Percentiles rank a stretch among this genome's conserved stretches.
These are phyloP conservation scores for Spongispora temasekensis DNA, from an alignment of 1,284 basidiomycete genomes.

Conservation along the genomic window DNA sequence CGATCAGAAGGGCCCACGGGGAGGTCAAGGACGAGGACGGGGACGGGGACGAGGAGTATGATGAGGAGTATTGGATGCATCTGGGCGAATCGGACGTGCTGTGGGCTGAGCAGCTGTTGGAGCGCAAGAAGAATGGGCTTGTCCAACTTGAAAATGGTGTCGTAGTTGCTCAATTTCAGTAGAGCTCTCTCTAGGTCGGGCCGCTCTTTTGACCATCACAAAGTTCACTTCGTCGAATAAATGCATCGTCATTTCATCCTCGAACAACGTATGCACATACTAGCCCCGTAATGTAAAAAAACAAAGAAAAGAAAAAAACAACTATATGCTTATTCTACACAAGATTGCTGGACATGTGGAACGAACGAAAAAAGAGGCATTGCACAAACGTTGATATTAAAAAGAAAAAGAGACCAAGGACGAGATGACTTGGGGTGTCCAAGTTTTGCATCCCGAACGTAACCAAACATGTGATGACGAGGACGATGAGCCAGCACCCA, in stretches of 20 bases:
- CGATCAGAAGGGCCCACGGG: too few relatives aligned
- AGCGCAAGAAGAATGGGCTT: neutral
- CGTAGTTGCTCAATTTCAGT: too few relatives aligned
- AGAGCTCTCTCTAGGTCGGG: too few relatives aligned
- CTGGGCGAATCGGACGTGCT: neutral
- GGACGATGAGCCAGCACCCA: conserved; percentile 10
- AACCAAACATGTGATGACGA: conserved; percentile 9
- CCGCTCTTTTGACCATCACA: neutral
- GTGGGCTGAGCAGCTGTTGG: neutral
- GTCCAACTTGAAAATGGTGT: neutral
- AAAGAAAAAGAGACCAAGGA: conserved; percentile 9
- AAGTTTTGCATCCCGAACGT: conserved; percentile 7
- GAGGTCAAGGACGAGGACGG: too few relatives aligned
- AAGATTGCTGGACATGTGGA: conserved; percentile 31
- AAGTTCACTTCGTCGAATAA: neutral
- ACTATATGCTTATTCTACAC: conserved; percentile 38
- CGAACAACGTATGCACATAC: neutral
- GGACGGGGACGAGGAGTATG: neutral
- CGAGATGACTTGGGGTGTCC: conserved; percentile 7
- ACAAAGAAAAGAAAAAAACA: too few relatives aligned
- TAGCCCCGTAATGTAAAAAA: conserved; percentile 15
- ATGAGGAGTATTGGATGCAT: neutral
- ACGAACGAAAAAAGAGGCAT: conserved; percentile 1
- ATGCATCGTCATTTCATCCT: conserved; percentile 6
- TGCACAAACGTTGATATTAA: conserved; percentile 3